Conservation (phyloP, 257 asterid genomes). For the Penstemon barbatus region DNA sequence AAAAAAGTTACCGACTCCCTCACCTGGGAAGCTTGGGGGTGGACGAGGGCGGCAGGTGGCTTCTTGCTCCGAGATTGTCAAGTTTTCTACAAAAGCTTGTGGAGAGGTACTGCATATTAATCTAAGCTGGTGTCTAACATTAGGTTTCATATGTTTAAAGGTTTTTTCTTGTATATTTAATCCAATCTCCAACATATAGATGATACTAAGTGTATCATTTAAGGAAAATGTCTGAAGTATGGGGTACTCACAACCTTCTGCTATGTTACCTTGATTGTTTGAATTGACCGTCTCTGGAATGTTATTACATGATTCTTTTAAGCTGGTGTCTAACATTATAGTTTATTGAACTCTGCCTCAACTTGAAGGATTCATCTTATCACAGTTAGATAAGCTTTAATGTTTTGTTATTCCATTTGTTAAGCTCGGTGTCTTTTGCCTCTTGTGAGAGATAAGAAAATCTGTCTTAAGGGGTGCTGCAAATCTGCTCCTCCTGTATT, state of each 20-base stretch:
- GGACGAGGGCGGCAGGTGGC: slow-evolving; percentile 73
- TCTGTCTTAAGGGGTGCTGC: slow-evolving; percentile 65
- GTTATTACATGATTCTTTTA: slow-evolving; percentile 12
- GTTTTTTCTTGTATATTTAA: slow-evolving; percentile 2
- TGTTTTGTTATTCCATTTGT: neutral
- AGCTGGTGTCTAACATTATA: neutral
- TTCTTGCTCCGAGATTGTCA: slow-evolving; percentile 75
- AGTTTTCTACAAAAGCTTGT: slow-evolving; percentile 66
- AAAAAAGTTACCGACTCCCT: slow-evolving; percentile 52
- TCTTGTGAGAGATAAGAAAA: slow-evolving; percentile 80
- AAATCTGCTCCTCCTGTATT: slow-evolving; percentile 76
- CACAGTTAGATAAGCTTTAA: neutral
- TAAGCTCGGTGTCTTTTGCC: slow-evolving; percentile 85
- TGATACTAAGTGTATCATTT: neutral
- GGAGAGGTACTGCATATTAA: slow-evolving; percentile 72
- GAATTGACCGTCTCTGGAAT: slow-evolving; percentile 8
- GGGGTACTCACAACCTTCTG: neutral
- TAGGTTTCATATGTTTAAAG: slow-evolving; percentile 9
- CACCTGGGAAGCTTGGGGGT: slow-evolving; percentile 67
- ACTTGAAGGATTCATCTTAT: slow-evolving; percentile 14
- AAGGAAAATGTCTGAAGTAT: neutral
- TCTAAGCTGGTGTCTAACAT: neutral
- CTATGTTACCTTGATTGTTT: slow-evolving; percentile 11
- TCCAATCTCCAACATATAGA: neutral
- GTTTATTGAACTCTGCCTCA: neutral